These are phyloP conservation scores for Arthrobotrys entomopaga DNA, from an alignment of 2,329 filamentous ascomycete species.

Conservation along the genomic window DNA sequence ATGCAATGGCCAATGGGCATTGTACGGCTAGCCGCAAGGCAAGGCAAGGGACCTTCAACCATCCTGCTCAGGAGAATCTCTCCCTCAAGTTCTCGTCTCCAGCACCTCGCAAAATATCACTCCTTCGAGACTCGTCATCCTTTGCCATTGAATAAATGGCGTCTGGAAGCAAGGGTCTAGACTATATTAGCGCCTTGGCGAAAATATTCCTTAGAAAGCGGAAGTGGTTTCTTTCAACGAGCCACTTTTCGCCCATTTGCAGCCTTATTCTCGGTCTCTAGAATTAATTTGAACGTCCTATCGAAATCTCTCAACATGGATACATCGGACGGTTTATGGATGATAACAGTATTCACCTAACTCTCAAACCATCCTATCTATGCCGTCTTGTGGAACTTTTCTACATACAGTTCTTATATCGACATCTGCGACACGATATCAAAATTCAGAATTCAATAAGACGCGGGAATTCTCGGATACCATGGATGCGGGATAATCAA, in stretches of 20 bases:
- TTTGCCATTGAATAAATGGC: background rate
- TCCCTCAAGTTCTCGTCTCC: slow-evolving; percentile 1
- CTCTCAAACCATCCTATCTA: no score
- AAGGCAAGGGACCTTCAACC: background rate
- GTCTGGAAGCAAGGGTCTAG: slow-evolving; percentile 32
- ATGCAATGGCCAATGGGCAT: no score
- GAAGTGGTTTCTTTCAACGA: no score
- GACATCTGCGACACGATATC: no score
- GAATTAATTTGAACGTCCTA: no score
- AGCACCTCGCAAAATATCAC: background rate
- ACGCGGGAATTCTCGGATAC: slow-evolving; percentile 23
- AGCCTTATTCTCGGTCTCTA: no score
- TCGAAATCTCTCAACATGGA: no score
- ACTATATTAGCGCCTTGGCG: slow-evolving; percentile 36
- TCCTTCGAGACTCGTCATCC: background rate
- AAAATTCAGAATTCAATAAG: background rate
- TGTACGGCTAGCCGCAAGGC: slow-evolving; percentile 10
- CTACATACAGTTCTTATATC: no score
- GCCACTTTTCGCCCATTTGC: no score
- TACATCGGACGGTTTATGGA: no score
- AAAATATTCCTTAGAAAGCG: background rate
- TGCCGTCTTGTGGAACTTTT: no score
- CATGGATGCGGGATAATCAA: slow-evolving; percentile 14
- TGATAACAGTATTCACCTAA: no score
- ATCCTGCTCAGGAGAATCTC: slow-evolving; percentile 41